Evolutionary conservation across 2,329 filamentous ascomycete genomes (phyloP).

Genomic region (Fusarium cyanostomum): DNA sequence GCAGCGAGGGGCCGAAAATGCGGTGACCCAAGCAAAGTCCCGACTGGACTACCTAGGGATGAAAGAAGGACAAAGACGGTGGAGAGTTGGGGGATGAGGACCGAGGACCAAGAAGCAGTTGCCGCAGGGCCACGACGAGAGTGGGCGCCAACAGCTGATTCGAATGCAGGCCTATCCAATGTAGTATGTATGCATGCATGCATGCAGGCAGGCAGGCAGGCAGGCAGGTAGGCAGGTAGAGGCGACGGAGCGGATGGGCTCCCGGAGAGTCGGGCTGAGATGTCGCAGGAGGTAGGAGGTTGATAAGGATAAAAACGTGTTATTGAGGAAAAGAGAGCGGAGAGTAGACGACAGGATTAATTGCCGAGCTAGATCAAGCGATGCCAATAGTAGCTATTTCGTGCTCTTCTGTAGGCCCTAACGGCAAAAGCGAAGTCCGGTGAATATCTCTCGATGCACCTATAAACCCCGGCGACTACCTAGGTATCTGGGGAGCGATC

Average conservation of each 20-base stretch:
- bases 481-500: slow-evolving; percentile 41
- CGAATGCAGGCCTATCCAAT: slow-evolving; percentile 3
- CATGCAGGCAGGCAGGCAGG: neutral
- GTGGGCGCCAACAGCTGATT: neutral
- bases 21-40: slow-evolving; percentile 37
- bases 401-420: slow-evolving; percentile 12
- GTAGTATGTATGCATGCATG: neutral
- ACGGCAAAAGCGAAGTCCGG: slow-evolving; percentile 17
- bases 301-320: neutral
- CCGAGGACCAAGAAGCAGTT: neutral
- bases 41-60: slow-evolving; percentile 18
- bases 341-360: slow-evolving; percentile 10
- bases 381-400: slow-evolving; percentile 21
- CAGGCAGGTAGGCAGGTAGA: too few relatives aligned
- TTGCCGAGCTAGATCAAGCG: slow-evolving; percentile 11
- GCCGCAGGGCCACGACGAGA: slow-evolving; percentile 1
- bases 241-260: too few relatives aligned
- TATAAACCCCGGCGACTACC: slow-evolving; percentile 30
- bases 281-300: neutral
- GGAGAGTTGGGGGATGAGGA: neutral
- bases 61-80: neutral
- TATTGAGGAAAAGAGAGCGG: slow-evolving; percentile 15
- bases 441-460: slow-evolving; percentile 23
- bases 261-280: too few relatives aligned
- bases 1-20: slow-evolving; percentile 35